Evolutionary conservation across 1,139 yeast species (phyloP), one percentile per base, ranked within the genome.

Genomic region (Hansenula anomala): DNA sequence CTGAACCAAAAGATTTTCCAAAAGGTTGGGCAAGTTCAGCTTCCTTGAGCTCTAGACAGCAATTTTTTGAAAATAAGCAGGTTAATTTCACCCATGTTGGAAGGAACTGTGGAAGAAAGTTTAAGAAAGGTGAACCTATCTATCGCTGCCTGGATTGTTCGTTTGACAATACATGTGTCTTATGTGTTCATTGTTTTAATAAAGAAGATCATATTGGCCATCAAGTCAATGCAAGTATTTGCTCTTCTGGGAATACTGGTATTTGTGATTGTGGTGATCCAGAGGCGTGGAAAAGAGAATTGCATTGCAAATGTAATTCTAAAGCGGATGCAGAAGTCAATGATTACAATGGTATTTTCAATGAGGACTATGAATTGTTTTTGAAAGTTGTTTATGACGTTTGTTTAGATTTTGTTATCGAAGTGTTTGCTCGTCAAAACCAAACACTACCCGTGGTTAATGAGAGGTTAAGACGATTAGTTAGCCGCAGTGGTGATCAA

Each of bases 241-340:
- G 86, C n/a, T n/a, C n/a, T 4, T 48, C 59, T 3, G 80, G 75
- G 1, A 67, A 67, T 36, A 76, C 72, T 11, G 87, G 90, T 2
- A 74, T 82, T 19, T 80, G 86, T 58, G 86, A 80, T 51, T 80
- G 87, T 61, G 86, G 86, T 11, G 86, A 80, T 52, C 69, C 69
- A 3, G 84, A 78, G 51, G 86, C 87, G 0, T 80, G 80, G 68
- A 61, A 60, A 6, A 55, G 36, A 6, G 55, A 60, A n/a, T 53
- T 80, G 34, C 64, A 73, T 44, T 80, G 87, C 54, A 60, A 62
- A 35, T 61, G 64, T 16, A 55, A 29, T 14, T 22, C 30, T 4
- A 31, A 26, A 14, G 16, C 18, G 13, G 45, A 43, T 16, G 37
- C 34, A 17, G 11, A 59, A 33, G 57, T 60, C 19, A 54, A 36